Conservation (phyloP, 148 eudicot genomes). For the Tetragonia tetragonoides region DNA sequence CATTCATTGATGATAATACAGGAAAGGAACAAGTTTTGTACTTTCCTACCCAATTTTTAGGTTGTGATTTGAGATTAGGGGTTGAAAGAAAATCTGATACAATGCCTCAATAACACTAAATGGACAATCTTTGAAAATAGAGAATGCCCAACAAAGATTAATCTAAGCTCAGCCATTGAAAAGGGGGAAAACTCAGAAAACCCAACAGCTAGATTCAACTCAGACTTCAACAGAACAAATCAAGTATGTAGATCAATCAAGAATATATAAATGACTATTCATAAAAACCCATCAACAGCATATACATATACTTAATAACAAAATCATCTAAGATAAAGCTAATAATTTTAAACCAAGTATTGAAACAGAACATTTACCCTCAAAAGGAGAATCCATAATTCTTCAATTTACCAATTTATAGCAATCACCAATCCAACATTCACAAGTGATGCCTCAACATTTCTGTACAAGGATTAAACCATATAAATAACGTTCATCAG, state of each 20-base stretch:
- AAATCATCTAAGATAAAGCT: background rate
- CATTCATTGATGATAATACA: background rate
- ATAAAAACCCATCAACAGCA: background rate
- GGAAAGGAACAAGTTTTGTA: background rate
- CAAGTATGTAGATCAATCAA: constrained; percentile 18
- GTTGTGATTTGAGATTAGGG: constrained; percentile 10
- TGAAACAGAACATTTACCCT: constrained; percentile 42
- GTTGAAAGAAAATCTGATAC: constrained; percentile 10
- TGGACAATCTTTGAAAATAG: constrained; percentile 5
- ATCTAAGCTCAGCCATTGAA: background rate
- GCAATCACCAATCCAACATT: constrained; percentile 32
- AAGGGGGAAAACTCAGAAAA: constrained; percentile 2
- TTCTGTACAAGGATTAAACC: constrained; percentile 16
- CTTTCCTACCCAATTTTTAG: background rate
- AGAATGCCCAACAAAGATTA: constrained; percentile 12
- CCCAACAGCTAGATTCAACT: constrained; percentile 13
- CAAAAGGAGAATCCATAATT: constrained; percentile 53
- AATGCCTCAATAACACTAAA: constrained; percentile 3
- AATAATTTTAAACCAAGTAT: background rate
- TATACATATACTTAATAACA: background rate
- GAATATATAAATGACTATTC: background rate
- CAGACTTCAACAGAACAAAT: background rate
- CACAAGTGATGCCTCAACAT: constrained; percentile 23
- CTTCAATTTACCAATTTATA: constrained; percentile 12
- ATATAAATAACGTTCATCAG: constrained; percentile 6